Evolutionary conservation across 2,329 filamentous ascomycete genomes (phyloP).

Genomic region (Aspergillus sp.): DNA sequence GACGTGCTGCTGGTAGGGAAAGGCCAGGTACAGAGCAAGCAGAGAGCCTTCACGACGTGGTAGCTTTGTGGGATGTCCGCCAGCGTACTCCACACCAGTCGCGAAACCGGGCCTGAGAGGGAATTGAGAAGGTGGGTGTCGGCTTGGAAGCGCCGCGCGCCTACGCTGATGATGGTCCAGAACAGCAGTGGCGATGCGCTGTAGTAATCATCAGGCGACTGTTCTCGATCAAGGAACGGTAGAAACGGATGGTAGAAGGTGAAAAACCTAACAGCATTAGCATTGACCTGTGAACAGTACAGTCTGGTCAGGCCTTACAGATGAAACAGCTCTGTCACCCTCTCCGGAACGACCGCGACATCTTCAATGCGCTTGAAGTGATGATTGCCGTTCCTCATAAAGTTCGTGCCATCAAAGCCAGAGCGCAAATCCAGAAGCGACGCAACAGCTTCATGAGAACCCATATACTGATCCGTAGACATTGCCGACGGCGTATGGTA

Average conservation of each 20-base stretch:
- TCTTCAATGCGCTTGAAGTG: slow-evolving; percentile 56
- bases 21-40: slow-evolving; percentile 65
- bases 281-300: background rate
- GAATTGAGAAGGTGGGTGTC: slow-evolving; percentile 58
- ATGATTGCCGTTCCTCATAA: slow-evolving; percentile 52
- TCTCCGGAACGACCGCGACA: slow-evolving; percentile 47
- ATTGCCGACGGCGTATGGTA: slow-evolving; percentile 40
- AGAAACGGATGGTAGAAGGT: slow-evolving; percentile 65
- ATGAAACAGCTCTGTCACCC: slow-evolving; percentile 48
- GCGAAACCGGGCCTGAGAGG: slow-evolving; percentile 54
- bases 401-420: slow-evolving; percentile 45
- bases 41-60: slow-evolving; percentile 65
- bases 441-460: slow-evolving; percentile 53
- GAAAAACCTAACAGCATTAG: slow-evolving; percentile 58
- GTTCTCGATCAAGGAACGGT: slow-evolving; percentile 60
- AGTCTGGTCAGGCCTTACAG: slow-evolving; percentile 34
- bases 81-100: slow-evolving; percentile 63
- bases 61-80: slow-evolving; percentile 64
- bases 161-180: slow-evolving; percentile 66
- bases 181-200: slow-evolving; percentile 64
- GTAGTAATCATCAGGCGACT: slow-evolving; percentile 59
- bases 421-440: slow-evolving; percentile 53
- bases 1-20: slow-evolving; percentile 65
- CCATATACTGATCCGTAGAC: slow-evolving; percentile 47
- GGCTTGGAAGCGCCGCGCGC: slow-evolving; percentile 59